phyloP scores from a whole-genome alignment of 345 rosid species.

The Eucalyptus coolabah region DNA sequence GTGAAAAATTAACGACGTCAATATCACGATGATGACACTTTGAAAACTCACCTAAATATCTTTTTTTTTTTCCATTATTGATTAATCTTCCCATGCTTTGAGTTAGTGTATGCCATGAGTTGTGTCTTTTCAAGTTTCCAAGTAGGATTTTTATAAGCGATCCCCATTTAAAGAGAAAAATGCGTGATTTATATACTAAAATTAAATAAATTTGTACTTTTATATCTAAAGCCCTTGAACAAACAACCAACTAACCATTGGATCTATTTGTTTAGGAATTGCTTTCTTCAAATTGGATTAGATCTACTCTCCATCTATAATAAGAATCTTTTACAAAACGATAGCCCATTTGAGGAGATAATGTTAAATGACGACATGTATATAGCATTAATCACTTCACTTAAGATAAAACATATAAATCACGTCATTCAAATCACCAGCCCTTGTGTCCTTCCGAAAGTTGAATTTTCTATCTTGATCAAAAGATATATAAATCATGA shows the following conservation, averaged over 20 bases:
- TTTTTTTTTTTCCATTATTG: background rate
- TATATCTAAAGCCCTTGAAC: background rate
- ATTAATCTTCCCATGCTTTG: too few relatives aligned
- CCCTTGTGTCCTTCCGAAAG: background rate
- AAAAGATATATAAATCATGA: background rate
- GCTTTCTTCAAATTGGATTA: background rate
- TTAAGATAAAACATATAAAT: background rate
- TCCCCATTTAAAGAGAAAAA: background rate
- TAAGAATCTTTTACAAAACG: background rate
- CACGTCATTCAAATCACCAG: background rate
- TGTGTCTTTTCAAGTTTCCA: background rate
- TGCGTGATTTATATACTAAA: rapidly evolving
- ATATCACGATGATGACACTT: background rate
- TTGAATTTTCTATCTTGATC: background rate
- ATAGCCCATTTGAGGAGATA: rapidly evolving
- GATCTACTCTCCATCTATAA: background rate
- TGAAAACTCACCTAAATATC: background rate
- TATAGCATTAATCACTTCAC: rapidly evolving
- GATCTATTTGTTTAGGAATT: background rate
- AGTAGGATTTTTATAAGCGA: background rate
- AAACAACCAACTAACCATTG: rapidly evolving
- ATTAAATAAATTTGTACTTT: background rate
- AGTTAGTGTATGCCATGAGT: background rate
- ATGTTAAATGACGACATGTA: rapidly evolving
- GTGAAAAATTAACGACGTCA: background rate